Evolutionary conservation across 2,329 filamentous ascomycete genomes (phyloP).

Genomic region (Fusarium siculi): DNA sequence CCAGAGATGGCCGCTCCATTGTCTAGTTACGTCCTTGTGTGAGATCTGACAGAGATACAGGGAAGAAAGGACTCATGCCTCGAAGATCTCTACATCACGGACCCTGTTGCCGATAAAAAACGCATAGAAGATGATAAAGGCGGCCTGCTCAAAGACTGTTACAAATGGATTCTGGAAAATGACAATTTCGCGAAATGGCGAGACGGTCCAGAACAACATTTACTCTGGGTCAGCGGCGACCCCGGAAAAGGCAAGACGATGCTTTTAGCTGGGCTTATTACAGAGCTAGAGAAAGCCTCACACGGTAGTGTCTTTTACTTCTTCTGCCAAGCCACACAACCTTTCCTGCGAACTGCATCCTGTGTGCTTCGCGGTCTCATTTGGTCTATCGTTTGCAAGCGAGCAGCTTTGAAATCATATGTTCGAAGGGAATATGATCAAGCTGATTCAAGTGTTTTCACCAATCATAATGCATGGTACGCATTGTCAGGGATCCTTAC

Average conservation of each 20-base stretch:
- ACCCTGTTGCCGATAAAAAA: accelerated
- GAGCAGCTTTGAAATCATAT: accelerated
- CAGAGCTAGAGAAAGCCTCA: neutral
- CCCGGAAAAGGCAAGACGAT: neutral
- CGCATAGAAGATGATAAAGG: accelerated
- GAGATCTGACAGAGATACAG: neutral
- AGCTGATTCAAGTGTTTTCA: accelerated
- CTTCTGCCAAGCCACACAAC: neutral
- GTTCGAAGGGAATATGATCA: accelerated
- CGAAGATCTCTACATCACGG: accelerated
- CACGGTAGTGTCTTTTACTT: accelerated
- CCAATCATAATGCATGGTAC: accelerated
- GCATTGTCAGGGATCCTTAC: accelerated
- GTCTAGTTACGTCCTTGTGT: no score
- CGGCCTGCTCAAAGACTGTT: accelerated
- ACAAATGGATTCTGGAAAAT: accelerated
- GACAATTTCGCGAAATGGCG: accelerated
- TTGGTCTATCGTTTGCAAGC: accelerated
- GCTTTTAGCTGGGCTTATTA: neutral
- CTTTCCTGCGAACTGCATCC: accelerated
- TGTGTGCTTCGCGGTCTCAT: accelerated
- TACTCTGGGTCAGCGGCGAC: neutral
- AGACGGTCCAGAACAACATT: accelerated
- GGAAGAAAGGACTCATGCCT: accelerated
- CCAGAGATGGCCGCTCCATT: no score